Percentiles rank a stretch among this genome's conserved stretches.
Evolutionary conservation across 768 basidiomycete species (phyloP).

Genomic region (Amanita inopinata): DNA sequence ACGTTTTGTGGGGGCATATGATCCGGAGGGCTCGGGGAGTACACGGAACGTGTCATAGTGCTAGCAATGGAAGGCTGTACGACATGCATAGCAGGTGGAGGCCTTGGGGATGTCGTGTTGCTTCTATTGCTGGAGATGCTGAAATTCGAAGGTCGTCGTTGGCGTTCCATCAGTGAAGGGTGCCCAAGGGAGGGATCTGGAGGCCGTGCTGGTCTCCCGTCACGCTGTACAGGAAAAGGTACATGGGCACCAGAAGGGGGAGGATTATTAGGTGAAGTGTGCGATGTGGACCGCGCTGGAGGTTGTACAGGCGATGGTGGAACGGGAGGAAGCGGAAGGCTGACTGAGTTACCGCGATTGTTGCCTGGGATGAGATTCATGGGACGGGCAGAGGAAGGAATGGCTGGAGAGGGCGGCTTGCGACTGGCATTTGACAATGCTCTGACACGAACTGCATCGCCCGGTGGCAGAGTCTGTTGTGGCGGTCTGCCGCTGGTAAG

Average conservation of each 20-base stretch:
- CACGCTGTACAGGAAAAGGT: conserved; percentile 3
- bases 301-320: conserved; percentile 12
- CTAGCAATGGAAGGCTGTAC: not conserved
- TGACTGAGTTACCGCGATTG: conserved; percentile 5
- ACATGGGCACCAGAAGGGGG: conserved; percentile 6
- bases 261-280: conserved; percentile 7
- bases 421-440: not conserved
- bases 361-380: not conserved
- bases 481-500: conserved; percentile 11
- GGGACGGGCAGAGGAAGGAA: conserved; percentile 3
- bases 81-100: not conserved
- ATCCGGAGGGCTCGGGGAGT: not conserved
- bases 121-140: not conserved
- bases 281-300: conserved; percentile 4
- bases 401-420: conserved; percentile 9
- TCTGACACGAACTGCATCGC: conserved; percentile 10
- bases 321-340: conserved; percentile 18
- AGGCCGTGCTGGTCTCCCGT: conserved; percentile 2
- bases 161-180: not conserved
- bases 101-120: not conserved
- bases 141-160: no score
- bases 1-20: conserved; percentile 11
- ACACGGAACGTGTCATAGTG: not conserved
- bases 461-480: conserved; percentile 11
- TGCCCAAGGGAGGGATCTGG: conserved; percentile 11